Percentiles rank a stretch among this genome's conserved stretches.
phyloP scores from a whole-genome alignment of 441 rosid species.

The Erodium trifolium region DNA sequence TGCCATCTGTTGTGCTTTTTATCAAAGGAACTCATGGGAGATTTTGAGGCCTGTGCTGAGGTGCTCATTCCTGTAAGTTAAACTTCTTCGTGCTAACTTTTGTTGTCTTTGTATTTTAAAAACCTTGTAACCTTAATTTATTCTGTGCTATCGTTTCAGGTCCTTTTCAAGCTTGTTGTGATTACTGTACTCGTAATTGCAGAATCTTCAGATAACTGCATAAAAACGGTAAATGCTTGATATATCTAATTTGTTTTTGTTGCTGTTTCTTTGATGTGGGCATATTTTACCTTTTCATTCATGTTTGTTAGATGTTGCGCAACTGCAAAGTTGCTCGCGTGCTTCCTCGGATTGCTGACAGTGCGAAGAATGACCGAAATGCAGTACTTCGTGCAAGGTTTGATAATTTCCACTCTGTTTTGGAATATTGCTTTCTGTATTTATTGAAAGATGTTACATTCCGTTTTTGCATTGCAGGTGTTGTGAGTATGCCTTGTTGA shows the following conservation, averaged over 20 bases:
- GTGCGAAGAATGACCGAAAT: constrained; percentile 86
- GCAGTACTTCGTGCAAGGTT: constrained; percentile 96
- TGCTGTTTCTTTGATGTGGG: constrained; percentile 12
- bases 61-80: constrained; percentile 75
- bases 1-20: constrained; percentile 90
- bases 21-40: constrained; percentile 91
- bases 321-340: constrained; percentile 90
- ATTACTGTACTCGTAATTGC: constrained; percentile 99
- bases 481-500: constrained; percentile 86
- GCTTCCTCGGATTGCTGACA: constrained; percentile 87
- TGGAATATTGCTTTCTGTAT: constrained; percentile 16
- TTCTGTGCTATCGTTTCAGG: constrained; percentile 57
- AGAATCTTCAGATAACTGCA: constrained; percentile 98
- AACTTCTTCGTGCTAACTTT: constrained; percentile 15
- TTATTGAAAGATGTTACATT: constrained; percentile 17
- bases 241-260: constrained; percentile 8
- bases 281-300: constrained; percentile 10
- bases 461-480: constrained; percentile 44
- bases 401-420: constrained; percentile 16
- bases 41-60: constrained; percentile 93
- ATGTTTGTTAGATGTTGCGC: constrained; percentile 66
- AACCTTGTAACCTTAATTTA: constrained; percentile 19
- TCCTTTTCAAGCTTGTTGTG: constrained; percentile 99
- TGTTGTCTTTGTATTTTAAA: constrained; percentile 15
- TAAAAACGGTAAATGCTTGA: constrained; percentile 60